phyloP scores from a whole-genome alignment of 495 filamentous ascomycete genomes.

The Haplographium delicatum region DNA sequence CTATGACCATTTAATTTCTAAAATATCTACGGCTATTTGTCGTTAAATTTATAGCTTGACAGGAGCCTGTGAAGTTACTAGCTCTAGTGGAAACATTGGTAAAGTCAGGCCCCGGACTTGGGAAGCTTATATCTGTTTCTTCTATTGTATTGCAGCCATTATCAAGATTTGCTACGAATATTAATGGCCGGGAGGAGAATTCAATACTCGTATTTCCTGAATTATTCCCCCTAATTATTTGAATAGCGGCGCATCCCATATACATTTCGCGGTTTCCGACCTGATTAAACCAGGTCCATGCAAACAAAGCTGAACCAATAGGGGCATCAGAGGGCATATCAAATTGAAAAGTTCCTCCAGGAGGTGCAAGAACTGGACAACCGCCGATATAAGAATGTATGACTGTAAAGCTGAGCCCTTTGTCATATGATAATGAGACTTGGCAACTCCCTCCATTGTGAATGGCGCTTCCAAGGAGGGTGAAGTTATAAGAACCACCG shows the following conservation, averaged over 20 bases:
- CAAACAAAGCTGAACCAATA: conserved; percentile 53
- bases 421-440: conserved; percentile 55
- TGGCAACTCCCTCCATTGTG: conserved; percentile 66
- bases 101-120: conserved; percentile 62
- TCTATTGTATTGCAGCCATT: conserved; percentile 39
- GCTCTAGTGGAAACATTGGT: too few species aligned
- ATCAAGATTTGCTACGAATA: conserved; percentile 45
- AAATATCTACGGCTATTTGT: too few species aligned
- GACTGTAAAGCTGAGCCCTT: conserved; percentile 6
- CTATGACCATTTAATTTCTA: too few species aligned
- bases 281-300: conserved; percentile 58
- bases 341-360: neutral
- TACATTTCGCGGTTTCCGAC: conserved; percentile 64
- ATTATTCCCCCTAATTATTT: conserved; percentile 41
- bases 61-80: conserved; percentile 23
- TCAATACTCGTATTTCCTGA: conserved; percentile 9
- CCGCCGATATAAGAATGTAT: neutral
- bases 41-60: conserved; percentile 25
- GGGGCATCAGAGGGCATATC: conserved; percentile 25
- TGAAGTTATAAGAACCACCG: conserved; percentile 52
- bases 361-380: neutral
- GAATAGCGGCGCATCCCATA: conserved; percentile 58
- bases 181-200: conserved; percentile 36
- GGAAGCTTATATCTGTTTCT: conserved; percentile 52
- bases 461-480: conserved; percentile 47